Evolutionary conservation across 306 rosid genomes (phyloP).

Genomic region (Cicer bijugum): DNA sequence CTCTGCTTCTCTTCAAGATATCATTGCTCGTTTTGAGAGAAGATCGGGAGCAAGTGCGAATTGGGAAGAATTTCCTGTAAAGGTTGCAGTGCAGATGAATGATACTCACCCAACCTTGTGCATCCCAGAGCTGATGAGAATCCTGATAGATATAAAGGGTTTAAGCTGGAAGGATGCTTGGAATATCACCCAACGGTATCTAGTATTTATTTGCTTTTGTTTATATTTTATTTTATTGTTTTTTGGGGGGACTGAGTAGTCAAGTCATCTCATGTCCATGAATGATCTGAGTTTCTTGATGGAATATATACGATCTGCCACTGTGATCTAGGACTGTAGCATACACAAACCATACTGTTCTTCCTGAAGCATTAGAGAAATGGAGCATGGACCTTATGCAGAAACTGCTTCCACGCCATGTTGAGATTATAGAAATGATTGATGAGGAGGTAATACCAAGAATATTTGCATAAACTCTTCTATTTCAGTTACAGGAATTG

Average conservation of each 20-base stretch:
- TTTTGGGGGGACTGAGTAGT: not conserved
- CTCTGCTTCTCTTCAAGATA: constrained; percentile 98
- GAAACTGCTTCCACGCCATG: constrained; percentile 92
- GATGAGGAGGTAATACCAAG: constrained; percentile 81
- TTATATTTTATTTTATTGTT: not conserved
- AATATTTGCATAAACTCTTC: constrained; percentile 28
- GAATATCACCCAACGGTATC: constrained; percentile 86
- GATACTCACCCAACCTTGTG: constrained; percentile 99
- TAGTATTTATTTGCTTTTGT: not conserved
- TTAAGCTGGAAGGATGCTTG: constrained; percentile 95
- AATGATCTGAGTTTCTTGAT: constrained; percentile 38
- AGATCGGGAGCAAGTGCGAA: constrained; percentile 68
- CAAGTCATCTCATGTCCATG: constrained; percentile 17
- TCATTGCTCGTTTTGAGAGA: constrained; percentile 86
- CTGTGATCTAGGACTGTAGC: constrained; percentile 79
- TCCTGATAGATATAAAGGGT: constrained; percentile 83
- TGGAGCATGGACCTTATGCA: constrained; percentile 94
- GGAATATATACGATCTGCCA: constrained; percentile 43
- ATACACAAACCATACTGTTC: constrained; percentile 96
- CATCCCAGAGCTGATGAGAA: constrained; percentile 93
- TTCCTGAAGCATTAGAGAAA: constrained; percentile 98
- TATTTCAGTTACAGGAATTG: constrained; percentile 15
- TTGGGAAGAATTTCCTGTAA: constrained; percentile 90
- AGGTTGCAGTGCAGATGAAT: constrained; percentile 99
- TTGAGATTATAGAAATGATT: constrained; percentile 83